These are phyloP conservation scores for Collybia mongolica DNA, from an alignment of 768 basidiomycete genomes.

Conservation along the genomic window DNA sequence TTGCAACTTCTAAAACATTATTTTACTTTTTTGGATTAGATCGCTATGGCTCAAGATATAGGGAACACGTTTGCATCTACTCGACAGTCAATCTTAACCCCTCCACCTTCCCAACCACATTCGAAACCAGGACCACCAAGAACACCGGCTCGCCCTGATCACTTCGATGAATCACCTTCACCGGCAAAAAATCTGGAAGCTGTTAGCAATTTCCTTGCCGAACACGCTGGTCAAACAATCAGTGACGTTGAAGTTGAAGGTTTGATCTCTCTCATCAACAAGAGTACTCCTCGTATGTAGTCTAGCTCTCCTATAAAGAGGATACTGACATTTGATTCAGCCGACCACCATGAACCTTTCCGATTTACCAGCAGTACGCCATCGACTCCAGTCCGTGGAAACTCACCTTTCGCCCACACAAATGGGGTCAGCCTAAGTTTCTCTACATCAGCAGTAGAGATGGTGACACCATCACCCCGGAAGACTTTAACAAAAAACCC, in stretches of 20 bases:
- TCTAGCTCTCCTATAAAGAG: neutral
- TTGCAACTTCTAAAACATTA: neutral
- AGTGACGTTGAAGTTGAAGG: constrained; percentile 53
- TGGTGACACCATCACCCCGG: constrained; percentile 35
- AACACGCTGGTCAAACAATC: constrained; percentile 46
- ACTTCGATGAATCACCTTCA: constrained; percentile 23
- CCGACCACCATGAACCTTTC: constrained; percentile 51
- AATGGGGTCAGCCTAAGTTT: constrained; percentile 18
- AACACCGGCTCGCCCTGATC: constrained; percentile 4
- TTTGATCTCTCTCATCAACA: constrained; percentile 53
- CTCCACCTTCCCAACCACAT: constrained; percentile 2
- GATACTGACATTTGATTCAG: constrained; percentile 13
- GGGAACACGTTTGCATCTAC: constrained; percentile 6
- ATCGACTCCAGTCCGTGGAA: constrained; percentile 37
- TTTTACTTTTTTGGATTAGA: neutral
- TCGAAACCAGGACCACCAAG: constrained; percentile 4
- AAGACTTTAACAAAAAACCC: constrained; percentile 68
- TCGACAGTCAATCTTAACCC: constrained; percentile 5
- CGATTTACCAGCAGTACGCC: constrained; percentile 53
- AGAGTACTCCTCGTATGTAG: constrained; percentile 44
- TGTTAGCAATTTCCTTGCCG: constrained; percentile 46
- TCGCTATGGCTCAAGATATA: constrained; percentile 7
- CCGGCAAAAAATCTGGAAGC: constrained; percentile 46
- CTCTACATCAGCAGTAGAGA: constrained; percentile 11
- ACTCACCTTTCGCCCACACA: constrained; percentile 25